Evolutionary conservation across 2,329 filamentous ascomycete genomes (phyloP).

Genomic region (Amphichorda felina): DNA sequence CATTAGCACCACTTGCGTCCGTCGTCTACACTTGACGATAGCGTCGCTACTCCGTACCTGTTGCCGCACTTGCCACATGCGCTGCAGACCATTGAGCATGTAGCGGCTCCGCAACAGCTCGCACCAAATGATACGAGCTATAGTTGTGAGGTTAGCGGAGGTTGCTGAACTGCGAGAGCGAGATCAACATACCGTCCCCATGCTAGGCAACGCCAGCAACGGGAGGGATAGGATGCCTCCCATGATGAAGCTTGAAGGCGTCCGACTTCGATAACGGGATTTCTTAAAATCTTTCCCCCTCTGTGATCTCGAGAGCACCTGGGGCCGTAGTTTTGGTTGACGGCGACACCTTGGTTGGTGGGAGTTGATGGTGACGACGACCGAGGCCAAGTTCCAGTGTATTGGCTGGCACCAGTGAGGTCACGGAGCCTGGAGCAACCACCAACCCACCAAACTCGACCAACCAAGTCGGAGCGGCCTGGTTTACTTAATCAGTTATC

Average conservation of each 20-base stretch:
- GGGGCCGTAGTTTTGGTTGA: too few relatives aligned
- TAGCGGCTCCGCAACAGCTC: conserved; percentile 93
- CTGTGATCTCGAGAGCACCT: too few relatives aligned
- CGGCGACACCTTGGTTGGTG: too few relatives aligned
- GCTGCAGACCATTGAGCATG: conserved; percentile 90
- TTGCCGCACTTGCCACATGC: conserved; percentile 96
- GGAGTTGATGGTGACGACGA: too few relatives aligned
- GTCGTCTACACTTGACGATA: not conserved
- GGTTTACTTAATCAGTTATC: too few relatives aligned
- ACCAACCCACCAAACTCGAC: too few relatives aligned
- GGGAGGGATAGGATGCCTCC: conserved; percentile 85
- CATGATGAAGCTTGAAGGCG: conserved; percentile 52
- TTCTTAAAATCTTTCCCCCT: too few relatives aligned
- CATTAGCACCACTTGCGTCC: conserved; percentile 1
- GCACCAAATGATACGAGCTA: conserved; percentile 68
- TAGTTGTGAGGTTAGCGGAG: conserved; percentile 1
- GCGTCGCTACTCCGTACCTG: conserved; percentile 41
- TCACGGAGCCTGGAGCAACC: too few relatives aligned
- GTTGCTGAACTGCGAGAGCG: not conserved
- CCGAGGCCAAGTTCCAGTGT: too few relatives aligned
- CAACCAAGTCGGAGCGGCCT: too few relatives aligned
- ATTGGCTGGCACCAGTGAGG: too few relatives aligned
- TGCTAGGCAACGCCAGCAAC: conserved; percentile 75
- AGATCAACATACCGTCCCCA: conserved; percentile 62
- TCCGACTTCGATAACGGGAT: too few relatives aligned